phyloP scores from a whole-genome alignment of 345 rosid species.

The Adansonia digitata region DNA sequence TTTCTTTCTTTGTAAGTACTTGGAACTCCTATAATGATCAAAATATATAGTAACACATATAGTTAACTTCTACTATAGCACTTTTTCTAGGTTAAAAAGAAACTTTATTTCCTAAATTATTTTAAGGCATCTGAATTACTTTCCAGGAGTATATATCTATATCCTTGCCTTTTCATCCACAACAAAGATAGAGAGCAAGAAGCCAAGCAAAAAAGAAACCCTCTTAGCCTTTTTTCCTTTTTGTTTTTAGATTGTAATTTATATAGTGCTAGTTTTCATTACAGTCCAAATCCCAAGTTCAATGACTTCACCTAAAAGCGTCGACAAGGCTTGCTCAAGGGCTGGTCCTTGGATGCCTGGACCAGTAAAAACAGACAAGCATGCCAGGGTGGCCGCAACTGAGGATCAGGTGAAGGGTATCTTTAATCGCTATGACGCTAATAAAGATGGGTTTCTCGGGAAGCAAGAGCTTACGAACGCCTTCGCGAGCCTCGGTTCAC shows the following conservation, averaged over 20 bases:
- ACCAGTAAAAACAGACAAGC: not conserved
- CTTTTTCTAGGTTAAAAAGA: not conserved
- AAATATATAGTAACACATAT: too few species aligned
- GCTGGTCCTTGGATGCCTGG: not conserved
- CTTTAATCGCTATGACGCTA: slow-evolving; percentile 7
- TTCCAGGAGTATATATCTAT: not conserved
- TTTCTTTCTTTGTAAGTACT: too few species aligned
- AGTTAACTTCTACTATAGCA: too few species aligned
- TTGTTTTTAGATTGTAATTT: not conserved
- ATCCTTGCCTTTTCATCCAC: not conserved
- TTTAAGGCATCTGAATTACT: not conserved
- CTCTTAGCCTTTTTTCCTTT: not conserved
- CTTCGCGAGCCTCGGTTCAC: slow-evolving; percentile 14
- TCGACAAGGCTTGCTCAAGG: not conserved
- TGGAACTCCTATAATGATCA: too few species aligned
- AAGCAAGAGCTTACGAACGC: slow-evolving; percentile 21
- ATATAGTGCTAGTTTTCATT: not conserved
- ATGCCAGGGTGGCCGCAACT: not conserved
- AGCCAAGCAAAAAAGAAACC: not conserved
- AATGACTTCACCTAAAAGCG: not conserved
- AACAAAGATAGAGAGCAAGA: not conserved
- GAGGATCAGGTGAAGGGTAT: slow-evolving; percentile 16
- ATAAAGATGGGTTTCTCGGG: slow-evolving; percentile 21
- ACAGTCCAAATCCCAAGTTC: not conserved
- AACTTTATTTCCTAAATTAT: not conserved